Base-by-base conservation (phyloP, 2,329 filamentous ascomycete genomes). In the Cytospora leucostoma region DNA sequence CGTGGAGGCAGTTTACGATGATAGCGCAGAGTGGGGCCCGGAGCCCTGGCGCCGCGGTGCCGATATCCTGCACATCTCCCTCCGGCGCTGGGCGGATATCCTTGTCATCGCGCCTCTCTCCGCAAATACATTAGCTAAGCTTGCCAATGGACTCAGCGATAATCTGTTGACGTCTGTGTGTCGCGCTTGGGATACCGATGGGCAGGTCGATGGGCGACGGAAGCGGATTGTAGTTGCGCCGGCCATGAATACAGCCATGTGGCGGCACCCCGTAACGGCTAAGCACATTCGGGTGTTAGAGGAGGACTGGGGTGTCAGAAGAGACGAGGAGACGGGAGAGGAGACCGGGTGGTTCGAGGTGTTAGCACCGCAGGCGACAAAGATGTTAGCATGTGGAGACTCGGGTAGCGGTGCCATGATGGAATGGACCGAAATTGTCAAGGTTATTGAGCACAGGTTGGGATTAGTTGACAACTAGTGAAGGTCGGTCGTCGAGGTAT, bases 51-150 rank as follows among this genome's bases (percentile, higher is more conserved):
- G 82, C 27, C 83, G 93, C 2, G 91, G 90, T 4, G 85, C 85
- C n/a, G 81, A 82, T 3, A 96, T 99, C 54, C 77, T 98, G 62
- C 95, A 99, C 72, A 98, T 99, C 69, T 92, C 96, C 74, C 78
- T 97, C 61, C 82, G 93, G 35, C 82, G 90, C 38, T 84, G 90
- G 93, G 92, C 92, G 0, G 84, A 97, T 73, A 71, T 96, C 3
- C 80, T 97, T 70, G 82, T 94, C 17, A 83, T 97, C 64, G 90
- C 90, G 11, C 94, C 94, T 0, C 76, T 97, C 65, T 90, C 86
- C 62, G 93, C 94, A 13, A 97, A 97, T 71, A 88, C 87, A 4
- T 80, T 98, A 71, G 94, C 93, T 7, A 97, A 96, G 77, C 85
- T 98, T 67, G 85, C 85, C 0, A 83, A 84, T 32, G 95, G 95